Evolutionary conservation across 495 filamentous ascomycete species (phyloP).

Genomic region (Penicillium soppii): DNA sequence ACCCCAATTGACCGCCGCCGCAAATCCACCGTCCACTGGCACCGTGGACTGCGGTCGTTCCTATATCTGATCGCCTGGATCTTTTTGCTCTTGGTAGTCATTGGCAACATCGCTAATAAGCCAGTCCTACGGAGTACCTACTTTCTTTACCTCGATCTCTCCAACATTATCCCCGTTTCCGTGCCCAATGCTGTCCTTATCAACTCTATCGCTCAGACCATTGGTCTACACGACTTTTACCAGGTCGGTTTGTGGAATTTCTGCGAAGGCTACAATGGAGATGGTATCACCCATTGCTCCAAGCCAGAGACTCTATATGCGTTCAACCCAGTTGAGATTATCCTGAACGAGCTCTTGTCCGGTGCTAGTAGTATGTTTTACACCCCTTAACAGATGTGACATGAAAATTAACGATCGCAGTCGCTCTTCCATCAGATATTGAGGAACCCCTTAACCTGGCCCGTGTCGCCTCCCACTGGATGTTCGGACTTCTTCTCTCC

Average conservation of each 20-base stretch:
- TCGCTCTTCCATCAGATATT: constrained; percentile 74
- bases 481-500: constrained; percentile 86
- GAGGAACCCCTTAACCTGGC: constrained; percentile 71
- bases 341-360: constrained; percentile 71
- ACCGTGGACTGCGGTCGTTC: constrained; percentile 58
- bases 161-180: constrained; percentile 74
- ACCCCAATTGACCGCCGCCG: constrained; percentile 26
- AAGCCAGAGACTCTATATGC: constrained; percentile 69
- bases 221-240: constrained; percentile 93
- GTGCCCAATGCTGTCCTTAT: constrained; percentile 75
- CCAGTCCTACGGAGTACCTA: constrained; percentile 66
- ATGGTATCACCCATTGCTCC: constrained; percentile 74
- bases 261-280: constrained; percentile 76
- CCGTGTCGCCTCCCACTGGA: constrained; percentile 75
- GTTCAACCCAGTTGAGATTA: constrained; percentile 85
- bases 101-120: constrained; percentile 65
- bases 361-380: constrained; percentile 69
- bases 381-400: not conserved
- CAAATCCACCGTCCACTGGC: constrained; percentile 32
- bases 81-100: constrained; percentile 74
- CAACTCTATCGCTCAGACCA: constrained; percentile 83
- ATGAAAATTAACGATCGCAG: constrained; percentile 36
- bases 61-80: constrained; percentile 71
- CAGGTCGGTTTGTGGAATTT: constrained; percentile 88
- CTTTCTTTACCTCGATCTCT: constrained; percentile 81